Percentiles rank a stretch among this genome's conserved stretches.
phyloP scores from a whole-genome alignment of 2,329 filamentous ascomycete genomes.

The Ceratocystis destructans region DNA sequence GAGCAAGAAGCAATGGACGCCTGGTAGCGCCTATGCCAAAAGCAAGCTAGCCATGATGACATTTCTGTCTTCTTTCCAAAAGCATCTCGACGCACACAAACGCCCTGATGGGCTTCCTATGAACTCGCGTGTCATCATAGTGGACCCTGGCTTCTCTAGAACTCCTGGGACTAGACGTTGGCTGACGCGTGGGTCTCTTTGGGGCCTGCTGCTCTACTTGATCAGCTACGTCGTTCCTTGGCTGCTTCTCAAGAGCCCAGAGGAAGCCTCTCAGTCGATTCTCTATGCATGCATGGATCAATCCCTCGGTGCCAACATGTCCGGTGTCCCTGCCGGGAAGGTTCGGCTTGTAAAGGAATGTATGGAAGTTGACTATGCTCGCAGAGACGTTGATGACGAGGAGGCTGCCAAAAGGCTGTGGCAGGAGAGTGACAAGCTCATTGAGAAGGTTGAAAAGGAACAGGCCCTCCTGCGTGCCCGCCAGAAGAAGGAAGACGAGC shows the following conservation, averaged over 20 bases:
- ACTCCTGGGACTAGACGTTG: conserved; percentile 81
- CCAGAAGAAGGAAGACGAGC: conserved; percentile 28
- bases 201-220: conserved; percentile 66
- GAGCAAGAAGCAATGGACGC: conserved; percentile 39
- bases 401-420: conserved; percentile 71
- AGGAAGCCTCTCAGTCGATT: conserved; percentile 75
- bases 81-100: conserved; percentile 73
- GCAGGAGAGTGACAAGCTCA: conserved; percentile 74
- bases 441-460: conserved; percentile 70
- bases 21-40: conserved; percentile 46
- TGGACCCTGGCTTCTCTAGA: conserved; percentile 72
- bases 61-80: conserved; percentile 83
- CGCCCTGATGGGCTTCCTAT: conserved; percentile 70
- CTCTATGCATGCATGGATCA: conserved; percentile 76
- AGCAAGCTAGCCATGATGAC: conserved; percentile 71
- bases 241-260: conserved; percentile 73
- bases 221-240: conserved; percentile 68
- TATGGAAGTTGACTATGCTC: conserved; percentile 55
- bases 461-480: conserved; percentile 45
- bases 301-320: conserved; percentile 31
- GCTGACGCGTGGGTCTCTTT: conserved; percentile 71
- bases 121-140: conserved; percentile 71
- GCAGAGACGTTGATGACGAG: conserved; percentile 65
- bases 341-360: conserved; percentile 82
- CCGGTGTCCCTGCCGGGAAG: conserved; percentile 43